Conservation (phyloP, 441 rosid species). For the Cnidoscolus chayamansa region DNA sequence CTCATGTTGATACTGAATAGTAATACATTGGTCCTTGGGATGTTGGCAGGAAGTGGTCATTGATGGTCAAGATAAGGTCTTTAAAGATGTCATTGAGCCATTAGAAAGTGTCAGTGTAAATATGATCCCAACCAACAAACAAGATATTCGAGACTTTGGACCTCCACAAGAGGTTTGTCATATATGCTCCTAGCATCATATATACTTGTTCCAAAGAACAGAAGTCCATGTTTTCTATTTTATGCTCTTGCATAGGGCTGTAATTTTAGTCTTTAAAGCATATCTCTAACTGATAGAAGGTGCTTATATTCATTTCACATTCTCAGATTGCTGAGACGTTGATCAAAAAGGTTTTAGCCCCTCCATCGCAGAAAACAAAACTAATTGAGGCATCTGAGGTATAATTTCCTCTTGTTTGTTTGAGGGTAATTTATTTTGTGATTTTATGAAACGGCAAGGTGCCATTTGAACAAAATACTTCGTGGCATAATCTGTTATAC, state of each 20-base stretch:
- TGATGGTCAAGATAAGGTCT: constrained; percentile 87
- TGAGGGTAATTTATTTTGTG: background rate
- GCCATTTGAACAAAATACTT: background rate
- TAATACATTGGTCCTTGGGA: constrained; percentile 15
- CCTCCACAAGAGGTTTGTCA: constrained; percentile 68
- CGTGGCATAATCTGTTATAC: background rate
- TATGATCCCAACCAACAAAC: constrained; percentile 64
- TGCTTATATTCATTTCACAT: constrained; percentile 6
- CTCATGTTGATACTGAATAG: background rate
- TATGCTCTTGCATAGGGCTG: background rate
- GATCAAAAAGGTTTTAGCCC: constrained; percentile 72
- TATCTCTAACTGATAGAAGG: constrained; percentile 1
- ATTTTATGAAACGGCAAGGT: background rate
- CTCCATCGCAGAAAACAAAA: constrained; percentile 74
- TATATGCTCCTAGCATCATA: background rate
- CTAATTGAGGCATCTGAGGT: constrained; percentile 72
- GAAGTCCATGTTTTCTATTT: background rate
- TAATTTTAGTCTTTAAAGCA: background rate
- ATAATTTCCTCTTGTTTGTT: constrained; percentile 20
- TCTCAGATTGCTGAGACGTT: constrained; percentile 76
- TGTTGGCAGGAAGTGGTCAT: constrained; percentile 67
- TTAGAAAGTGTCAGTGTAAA: constrained; percentile 78
- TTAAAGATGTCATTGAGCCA: constrained; percentile 90
- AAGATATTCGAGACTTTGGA: constrained; percentile 73
- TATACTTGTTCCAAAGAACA: background rate